Evolutionary conservation across 2,329 filamentous ascomycete species (phyloP).

Genomic region (Aspergillus eucalypticola): DNA sequence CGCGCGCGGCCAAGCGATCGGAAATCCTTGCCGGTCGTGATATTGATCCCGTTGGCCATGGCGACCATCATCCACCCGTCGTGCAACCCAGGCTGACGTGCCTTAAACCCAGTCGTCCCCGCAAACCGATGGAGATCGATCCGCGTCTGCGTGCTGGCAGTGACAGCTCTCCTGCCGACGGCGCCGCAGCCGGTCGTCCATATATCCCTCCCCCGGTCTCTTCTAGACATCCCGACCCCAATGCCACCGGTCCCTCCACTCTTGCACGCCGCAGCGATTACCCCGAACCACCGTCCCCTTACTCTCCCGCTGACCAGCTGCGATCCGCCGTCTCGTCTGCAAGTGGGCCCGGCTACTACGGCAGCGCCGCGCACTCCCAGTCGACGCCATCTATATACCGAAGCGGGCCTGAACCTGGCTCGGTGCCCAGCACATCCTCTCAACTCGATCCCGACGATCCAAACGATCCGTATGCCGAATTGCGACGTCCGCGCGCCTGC

Average conservation of each 20-base stretch:
- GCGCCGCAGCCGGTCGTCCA: conserved; percentile 10
- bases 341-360: conserved; percentile 14
- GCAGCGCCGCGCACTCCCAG: conserved; percentile 9
- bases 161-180: conserved; percentile 18
- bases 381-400: conserved; percentile 10
- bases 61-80: background rate
- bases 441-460: conserved; percentile 17
- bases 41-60: background rate
- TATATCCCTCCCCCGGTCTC: conserved; percentile 13
- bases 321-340: conserved; percentile 20
- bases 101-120: conserved; percentile 15
- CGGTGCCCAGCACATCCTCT: conserved; percentile 5
- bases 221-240: conserved; percentile 10
- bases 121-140: conserved; percentile 36
- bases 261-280: conserved; percentile 23
- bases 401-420: background rate
- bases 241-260: conserved; percentile 2
- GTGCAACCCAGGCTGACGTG: conserved; percentile 8
- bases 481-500: conserved; percentile 70
- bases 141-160: conserved; percentile 30
- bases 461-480: conserved; percentile 44
- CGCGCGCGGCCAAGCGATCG: background rate
- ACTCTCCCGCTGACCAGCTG: conserved; percentile 13
- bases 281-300: conserved; percentile 31
- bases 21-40: background rate